phyloP scores from a whole-genome alignment of 768 basidiomycete genomes.

The Lyophyllum decastes region DNA sequence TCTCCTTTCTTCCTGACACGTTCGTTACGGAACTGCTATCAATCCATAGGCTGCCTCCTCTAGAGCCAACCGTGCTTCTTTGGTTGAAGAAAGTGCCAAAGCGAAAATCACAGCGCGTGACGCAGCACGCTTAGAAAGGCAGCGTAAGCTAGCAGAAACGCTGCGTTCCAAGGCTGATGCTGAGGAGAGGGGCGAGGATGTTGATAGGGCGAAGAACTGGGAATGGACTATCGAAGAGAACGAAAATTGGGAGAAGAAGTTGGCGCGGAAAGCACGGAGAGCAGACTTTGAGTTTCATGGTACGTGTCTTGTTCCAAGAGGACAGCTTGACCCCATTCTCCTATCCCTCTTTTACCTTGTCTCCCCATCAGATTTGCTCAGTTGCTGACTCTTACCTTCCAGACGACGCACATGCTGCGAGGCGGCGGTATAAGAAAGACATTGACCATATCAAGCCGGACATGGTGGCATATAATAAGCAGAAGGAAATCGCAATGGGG shows the following conservation, averaged over 20 bases:
- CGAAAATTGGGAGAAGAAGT: slow-evolving; percentile 94
- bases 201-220: slow-evolving; percentile 92
- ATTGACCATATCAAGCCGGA: slow-evolving; percentile 88
- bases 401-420: slow-evolving; percentile 92
- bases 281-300: slow-evolving; percentile 93
- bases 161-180: slow-evolving; percentile 86
- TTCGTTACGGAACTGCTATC: neutral
- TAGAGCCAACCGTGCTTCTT: slow-evolving; percentile 80
- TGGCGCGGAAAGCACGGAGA: slow-evolving; percentile 77
- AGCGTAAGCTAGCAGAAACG: slow-evolving; percentile 87
- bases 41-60: slow-evolving; percentile 67
- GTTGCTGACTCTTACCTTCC: neutral
- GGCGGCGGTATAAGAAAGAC: slow-evolving; percentile 91
- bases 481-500: slow-evolving; percentile 86
- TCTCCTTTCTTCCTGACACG: neutral
- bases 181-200: slow-evolving; percentile 89
- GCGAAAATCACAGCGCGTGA: slow-evolving; percentile 79
- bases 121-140: slow-evolving; percentile 80
- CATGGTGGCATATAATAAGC: slow-evolving; percentile 80
- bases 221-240: slow-evolving; percentile 95
- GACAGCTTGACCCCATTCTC: too few species aligned
- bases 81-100: slow-evolving; percentile 83
- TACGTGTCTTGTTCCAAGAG: slow-evolving; percentile 36
- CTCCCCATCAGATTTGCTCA: neutral
- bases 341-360: slow-evolving; percentile 1